Base-by-base conservation (phyloP, 768 basidiomycete species). In the Solioccasus polychromus region DNA sequence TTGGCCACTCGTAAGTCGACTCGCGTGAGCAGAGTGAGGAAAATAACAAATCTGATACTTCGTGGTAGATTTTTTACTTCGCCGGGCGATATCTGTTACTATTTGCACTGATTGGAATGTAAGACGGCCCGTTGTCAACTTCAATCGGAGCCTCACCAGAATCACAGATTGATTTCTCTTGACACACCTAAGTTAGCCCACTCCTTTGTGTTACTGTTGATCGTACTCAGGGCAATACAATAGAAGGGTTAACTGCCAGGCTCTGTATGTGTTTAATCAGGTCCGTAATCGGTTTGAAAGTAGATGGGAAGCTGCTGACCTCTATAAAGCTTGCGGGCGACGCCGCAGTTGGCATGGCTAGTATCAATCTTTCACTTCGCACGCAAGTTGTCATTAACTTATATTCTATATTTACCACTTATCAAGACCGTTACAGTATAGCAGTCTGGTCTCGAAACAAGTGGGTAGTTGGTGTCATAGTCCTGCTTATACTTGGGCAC, bases 361-460 rank as follows among this genome's bases (percentile, higher is more conserved):
- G 74, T 45, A 70, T 75, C 58, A 75, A 76, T 45, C 63, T 75
- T 39, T 70, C 74, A 5, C 56, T 75, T 17, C 69, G 74, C 43
- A 76, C 73, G 74, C 68, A 48, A 55, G 65, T 50, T n/a, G 35
- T 35, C 18, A 2, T 12, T 2, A 5, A 26, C 12, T 23, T 11
- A 23, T 5, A n/a, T 24, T 5, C 8, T 15, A 20, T 24, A 30
- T 8, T 22, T 9, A 9, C 17, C 19, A 42, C 47, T 58, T 22
- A 57, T 31, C 23, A 1, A 19, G 62, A 63, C 12, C 39, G 4
- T 36, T 3, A 48, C 47, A 75, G 76, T 3, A 78, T 85, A 63
- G 85, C 83, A 10, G 75, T 86, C 22, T 86, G 83, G 83, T 75
- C 74, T 6, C 75, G 80, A 39, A 76, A 76, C 39, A 67, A 68